Conservation (phyloP, 2,329 filamentous ascomycete species). For the Sporothrix brasiliensis region DNA sequence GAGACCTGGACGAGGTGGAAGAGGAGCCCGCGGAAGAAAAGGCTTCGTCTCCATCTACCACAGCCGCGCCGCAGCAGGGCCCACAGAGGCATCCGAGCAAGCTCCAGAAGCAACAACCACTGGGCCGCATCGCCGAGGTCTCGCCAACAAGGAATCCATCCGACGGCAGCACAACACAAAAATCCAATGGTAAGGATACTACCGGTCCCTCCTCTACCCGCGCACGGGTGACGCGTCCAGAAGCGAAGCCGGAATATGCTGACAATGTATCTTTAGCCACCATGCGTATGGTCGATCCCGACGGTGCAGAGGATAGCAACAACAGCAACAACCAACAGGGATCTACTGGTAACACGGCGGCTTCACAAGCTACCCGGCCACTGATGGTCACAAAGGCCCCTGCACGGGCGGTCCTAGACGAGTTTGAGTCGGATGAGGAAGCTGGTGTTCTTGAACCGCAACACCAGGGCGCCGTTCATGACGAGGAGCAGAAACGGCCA, state of each 20-base stretch:
- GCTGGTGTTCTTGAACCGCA: slow-evolving; percentile 38
- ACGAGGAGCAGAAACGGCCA: slow-evolving; percentile 31
- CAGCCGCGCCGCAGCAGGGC: slow-evolving; percentile 48
- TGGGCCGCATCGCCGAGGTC: slow-evolving; percentile 38
- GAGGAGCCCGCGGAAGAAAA: slow-evolving; percentile 52
- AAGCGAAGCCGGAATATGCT: not conserved
- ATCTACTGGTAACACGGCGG: slow-evolving; percentile 45
- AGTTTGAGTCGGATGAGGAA: slow-evolving; percentile 65
- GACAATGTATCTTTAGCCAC: slow-evolving; percentile 43
- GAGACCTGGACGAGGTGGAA: slow-evolving; percentile 51
- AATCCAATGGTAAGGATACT: slow-evolving; percentile 3
- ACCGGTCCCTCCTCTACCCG: not conserved
- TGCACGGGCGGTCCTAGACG: slow-evolving; percentile 68
- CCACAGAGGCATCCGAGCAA: slow-evolving; percentile 66
- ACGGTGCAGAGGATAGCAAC: slow-evolving; percentile 47
- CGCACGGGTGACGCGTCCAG: not conserved
- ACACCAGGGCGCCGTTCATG: slow-evolving; percentile 39
- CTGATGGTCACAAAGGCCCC: slow-evolving; percentile 63
- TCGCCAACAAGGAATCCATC: slow-evolving; percentile 51
- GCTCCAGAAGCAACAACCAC: slow-evolving; percentile 67
- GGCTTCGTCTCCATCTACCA: slow-evolving; percentile 69
- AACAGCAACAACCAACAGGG: slow-evolving; percentile 29
- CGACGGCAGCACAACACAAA: slow-evolving; percentile 29
- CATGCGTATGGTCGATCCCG: slow-evolving; percentile 62
- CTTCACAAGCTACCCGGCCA: slow-evolving; percentile 53